phyloP scores from a whole-genome alignment of 768 basidiomycete genomes.

The Boletus subcaerulescens region DNA sequence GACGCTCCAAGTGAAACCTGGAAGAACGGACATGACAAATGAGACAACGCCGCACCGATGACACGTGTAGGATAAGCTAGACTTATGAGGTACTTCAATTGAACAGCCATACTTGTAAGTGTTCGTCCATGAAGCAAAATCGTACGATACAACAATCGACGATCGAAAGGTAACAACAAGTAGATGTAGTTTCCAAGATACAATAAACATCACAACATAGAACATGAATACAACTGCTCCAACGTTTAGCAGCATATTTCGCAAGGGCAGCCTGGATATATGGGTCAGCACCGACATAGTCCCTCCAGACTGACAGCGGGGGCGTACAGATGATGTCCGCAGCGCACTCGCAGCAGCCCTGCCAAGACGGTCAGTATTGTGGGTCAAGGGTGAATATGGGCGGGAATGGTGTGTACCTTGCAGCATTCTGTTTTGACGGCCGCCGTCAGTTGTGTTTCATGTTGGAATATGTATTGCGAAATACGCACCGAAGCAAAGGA shows the following conservation, averaged over 20 bases:
- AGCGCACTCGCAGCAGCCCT: conserved; percentile 70
- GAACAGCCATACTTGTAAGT: no score
- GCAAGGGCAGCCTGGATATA: conserved; percentile 65
- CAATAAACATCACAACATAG: conserved; percentile 5
- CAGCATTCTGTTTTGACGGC: conserved; percentile 52
- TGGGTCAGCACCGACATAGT: neutral
- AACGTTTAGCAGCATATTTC: conserved; percentile 64
- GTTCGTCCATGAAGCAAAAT: no score
- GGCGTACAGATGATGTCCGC: conserved; percentile 70
- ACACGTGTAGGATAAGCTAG: neutral
- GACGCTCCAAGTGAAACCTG: neutral
- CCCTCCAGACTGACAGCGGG: no score
- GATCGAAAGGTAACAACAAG: neutral
- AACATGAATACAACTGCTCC: neutral
- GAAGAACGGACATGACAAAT: neutral
- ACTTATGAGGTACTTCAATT: no score
- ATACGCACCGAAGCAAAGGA: conserved; percentile 68
- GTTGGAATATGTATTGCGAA: neutral
- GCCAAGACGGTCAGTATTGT: neutral
- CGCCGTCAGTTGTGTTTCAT: neutral
- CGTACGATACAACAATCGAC: no score
- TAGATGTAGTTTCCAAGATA: conserved; percentile 5
- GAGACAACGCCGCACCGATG: neutral
- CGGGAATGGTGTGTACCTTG: conserved; percentile 43
- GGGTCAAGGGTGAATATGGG: neutral